Evolutionary conservation across 768 basidiomycete genomes (phyloP).

Genomic region (Rhizopogon rudus): DNA sequence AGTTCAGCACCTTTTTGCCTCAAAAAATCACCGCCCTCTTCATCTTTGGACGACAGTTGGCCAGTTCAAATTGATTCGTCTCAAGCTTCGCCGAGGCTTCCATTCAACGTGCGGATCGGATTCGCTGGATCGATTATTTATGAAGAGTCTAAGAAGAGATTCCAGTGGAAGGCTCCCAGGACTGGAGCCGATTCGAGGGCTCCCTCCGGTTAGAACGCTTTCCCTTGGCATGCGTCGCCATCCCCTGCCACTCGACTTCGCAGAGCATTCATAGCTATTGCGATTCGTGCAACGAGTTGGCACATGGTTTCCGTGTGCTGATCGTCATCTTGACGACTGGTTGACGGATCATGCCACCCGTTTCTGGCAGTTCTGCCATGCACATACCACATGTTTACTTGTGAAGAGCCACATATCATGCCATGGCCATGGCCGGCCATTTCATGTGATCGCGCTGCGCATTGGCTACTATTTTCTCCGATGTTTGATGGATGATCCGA

Average conservation of each 20-base stretch:
- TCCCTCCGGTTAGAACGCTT: neutral
- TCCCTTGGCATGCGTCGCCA: neutral
- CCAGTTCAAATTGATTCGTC: no score
- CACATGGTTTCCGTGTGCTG: neutral
- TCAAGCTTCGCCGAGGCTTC: neutral
- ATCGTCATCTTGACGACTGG: neutral
- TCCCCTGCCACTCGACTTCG: neutral
- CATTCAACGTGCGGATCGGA: neutral
- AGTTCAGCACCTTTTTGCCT: slow-evolving; percentile 1
- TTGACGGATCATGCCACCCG: neutral
- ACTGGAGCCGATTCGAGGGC: neutral
- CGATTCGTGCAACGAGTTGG: neutral
- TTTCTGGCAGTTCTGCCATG: neutral
- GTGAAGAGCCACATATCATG: neutral
- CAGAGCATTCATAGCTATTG: neutral
- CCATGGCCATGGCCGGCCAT: no score
- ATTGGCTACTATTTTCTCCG: neutral
- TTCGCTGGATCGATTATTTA: neutral
- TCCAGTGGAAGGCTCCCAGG: neutral
- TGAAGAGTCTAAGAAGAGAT: neutral
- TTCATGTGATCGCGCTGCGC: neutral
- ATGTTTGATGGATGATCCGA: neutral
- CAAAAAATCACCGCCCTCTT: slow-evolving; percentile 3
- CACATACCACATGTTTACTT: neutral
- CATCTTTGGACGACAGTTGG: neutral